Percentiles rank a stretch among this genome's conserved stretches.
phyloP scores from a whole-genome alignment of 805 yeast species.

The Nakazawaea ambrosiae region DNA sequence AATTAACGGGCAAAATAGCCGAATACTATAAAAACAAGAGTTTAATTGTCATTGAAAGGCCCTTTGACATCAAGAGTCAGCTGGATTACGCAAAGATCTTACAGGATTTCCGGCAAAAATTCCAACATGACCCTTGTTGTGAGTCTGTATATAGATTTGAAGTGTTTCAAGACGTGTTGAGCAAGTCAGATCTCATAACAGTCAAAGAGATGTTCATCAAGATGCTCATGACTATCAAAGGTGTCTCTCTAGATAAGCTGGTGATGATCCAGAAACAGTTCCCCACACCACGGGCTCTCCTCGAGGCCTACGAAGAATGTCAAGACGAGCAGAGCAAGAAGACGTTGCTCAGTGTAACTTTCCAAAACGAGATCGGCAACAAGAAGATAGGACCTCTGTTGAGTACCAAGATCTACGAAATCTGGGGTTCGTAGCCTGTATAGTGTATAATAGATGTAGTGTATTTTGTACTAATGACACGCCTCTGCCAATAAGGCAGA shows the following conservation, averaged over 20 bases:
- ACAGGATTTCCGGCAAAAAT: slow-evolving; percentile 35
- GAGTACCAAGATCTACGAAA: slow-evolving; percentile 45
- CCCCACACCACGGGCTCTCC: slow-evolving; percentile 62
- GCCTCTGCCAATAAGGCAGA: slow-evolving; percentile 1
- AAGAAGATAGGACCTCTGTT: slow-evolving; percentile 45
- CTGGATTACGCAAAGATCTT: slow-evolving; percentile 39
- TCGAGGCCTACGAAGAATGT: slow-evolving; percentile 35
- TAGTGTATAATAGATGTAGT: slow-evolving; percentile 1
- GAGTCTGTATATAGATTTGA: slow-evolving; percentile 41
- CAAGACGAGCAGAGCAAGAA: slow-evolving; percentile 22
- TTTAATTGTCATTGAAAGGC: slow-evolving; percentile 41
- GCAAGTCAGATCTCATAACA: slow-evolving; percentile 64
- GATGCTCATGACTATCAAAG: slow-evolving; percentile 74
- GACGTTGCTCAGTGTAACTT: slow-evolving; percentile 23
- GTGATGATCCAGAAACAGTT: slow-evolving; percentile 61
- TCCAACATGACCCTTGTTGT: slow-evolving; percentile 15
- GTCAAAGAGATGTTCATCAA: slow-evolving; percentile 68
- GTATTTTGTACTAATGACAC: slow-evolving; percentile 3
- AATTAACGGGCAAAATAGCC: slow-evolving; percentile 38
- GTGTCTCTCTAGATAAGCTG: slow-evolving; percentile 84
- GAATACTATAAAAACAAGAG: slow-evolving; percentile 29
- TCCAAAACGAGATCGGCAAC: slow-evolving; percentile 38
- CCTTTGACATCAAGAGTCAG: slow-evolving; percentile 41
- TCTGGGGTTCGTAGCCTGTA: slow-evolving; percentile 39
- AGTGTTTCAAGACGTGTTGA: slow-evolving; percentile 59